Conservation (phyloP, 2,329 filamentous ascomycete genomes). For the Albophoma yamanashiensis region DNA sequence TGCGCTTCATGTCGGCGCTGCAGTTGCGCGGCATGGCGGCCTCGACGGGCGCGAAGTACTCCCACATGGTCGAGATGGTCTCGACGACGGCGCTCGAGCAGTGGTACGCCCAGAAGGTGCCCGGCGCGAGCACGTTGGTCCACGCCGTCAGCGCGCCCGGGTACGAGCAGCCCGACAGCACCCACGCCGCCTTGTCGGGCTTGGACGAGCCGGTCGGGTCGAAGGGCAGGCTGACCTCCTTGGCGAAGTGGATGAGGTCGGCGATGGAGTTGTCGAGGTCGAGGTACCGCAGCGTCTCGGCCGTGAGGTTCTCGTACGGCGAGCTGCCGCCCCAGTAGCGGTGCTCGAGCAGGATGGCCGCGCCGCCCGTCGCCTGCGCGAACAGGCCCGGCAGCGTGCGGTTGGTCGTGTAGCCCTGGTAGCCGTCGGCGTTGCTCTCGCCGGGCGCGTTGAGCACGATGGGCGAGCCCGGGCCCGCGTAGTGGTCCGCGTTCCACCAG, state of each 20-base stretch:
- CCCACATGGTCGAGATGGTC: constrained; percentile 64
- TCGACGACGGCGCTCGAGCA: constrained; percentile 66
- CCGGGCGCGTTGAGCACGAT: constrained; percentile 59
- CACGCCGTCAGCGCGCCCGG: constrained; percentile 68
- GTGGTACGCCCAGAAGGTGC: constrained; percentile 66
- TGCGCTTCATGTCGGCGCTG: constrained; percentile 46
- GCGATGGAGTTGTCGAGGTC: constrained; percentile 69
- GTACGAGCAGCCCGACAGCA: constrained; percentile 72
- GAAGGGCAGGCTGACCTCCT: constrained; percentile 57
- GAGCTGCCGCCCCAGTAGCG: constrained; percentile 72
- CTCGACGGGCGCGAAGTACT: constrained; percentile 35
- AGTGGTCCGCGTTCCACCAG: constrained; percentile 68
- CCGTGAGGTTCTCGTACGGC: constrained; percentile 51
- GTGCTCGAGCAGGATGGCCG: constrained; percentile 71
- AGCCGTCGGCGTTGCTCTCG: constrained; percentile 48
- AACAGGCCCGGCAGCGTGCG: constrained; percentile 58
- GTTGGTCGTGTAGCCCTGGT: constrained; percentile 58
- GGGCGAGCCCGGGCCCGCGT: constrained; percentile 64
- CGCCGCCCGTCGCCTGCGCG: constrained; percentile 53
- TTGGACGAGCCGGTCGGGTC: constrained; percentile 53
- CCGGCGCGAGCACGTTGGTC: constrained; percentile 59
- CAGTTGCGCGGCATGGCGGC: constrained; percentile 44
- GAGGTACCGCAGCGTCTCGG: constrained; percentile 61
- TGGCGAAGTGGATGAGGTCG: constrained; percentile 67
- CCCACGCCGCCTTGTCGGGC: constrained; percentile 55